phyloP scores from a whole-genome alignment of 345 rosid genomes.

The Salix caprea region DNA sequence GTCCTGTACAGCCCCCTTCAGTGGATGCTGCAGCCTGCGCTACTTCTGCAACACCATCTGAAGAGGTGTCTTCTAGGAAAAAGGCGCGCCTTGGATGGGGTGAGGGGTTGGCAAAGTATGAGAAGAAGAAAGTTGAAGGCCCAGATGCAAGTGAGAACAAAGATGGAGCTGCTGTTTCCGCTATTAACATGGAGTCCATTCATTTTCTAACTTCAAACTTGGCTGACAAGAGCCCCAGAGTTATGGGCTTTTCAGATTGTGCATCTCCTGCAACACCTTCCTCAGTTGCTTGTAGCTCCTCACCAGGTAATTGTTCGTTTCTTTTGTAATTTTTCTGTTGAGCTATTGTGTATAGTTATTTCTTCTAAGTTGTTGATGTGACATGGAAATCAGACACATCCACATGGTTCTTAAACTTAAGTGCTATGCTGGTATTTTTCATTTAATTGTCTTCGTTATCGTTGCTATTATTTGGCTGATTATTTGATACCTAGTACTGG shows the following conservation, averaged over 20 bases:
- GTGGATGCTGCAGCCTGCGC: slow-evolving; percentile 58
- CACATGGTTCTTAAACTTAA: not conserved
- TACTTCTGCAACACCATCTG: slow-evolving; percentile 44
- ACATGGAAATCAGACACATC: not conserved
- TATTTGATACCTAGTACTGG: not conserved
- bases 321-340: not conserved
- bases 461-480: not conserved
- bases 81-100: slow-evolving; percentile 97
- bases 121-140: slow-evolving; percentile 79
- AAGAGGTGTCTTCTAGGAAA: slow-evolving; percentile 65
- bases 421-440: not conserved
- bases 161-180: slow-evolving; percentile 35
- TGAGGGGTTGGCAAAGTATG: slow-evolving; percentile 93
- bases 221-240: slow-evolving; percentile 63
- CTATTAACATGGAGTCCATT: slow-evolving; percentile 34
- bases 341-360: not conserved
- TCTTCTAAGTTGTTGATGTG: not conserved
- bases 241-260: slow-evolving; percentile 49
- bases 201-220: slow-evolving; percentile 42
- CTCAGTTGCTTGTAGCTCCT: slow-evolving; percentile 89
- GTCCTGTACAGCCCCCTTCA: slow-evolving; percentile 53
- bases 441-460: not conserved
- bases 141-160: slow-evolving; percentile 45
- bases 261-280: slow-evolving; percentile 90
- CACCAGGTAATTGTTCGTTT: slow-evolving; percentile 51